Percentiles rank a stretch among this genome's conserved stretches.
phyloP scores from a whole-genome alignment of 495 filamentous ascomycete genomes.

The Delitschia confertaspora region DNA sequence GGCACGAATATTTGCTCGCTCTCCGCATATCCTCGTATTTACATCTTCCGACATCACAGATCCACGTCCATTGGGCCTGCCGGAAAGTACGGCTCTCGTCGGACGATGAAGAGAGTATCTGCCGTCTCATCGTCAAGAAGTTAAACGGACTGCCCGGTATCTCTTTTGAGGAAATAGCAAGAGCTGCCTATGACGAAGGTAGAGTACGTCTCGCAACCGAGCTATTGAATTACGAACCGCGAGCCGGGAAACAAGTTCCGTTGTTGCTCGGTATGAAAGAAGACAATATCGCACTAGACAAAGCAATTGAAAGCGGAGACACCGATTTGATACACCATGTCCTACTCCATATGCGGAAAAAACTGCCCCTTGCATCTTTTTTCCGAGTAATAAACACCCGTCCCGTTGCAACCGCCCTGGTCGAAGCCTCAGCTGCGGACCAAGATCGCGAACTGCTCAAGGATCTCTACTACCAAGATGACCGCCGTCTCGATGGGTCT shows the following conservation, averaged over 20 bases:
- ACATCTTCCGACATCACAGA: conserved; percentile 73
- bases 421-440: conserved; percentile 69
- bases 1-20: conserved; percentile 85
- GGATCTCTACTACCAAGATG: conserved; percentile 96
- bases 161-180: conserved; percentile 88
- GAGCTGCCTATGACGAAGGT: conserved; percentile 93
- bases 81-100: conserved; percentile 82
- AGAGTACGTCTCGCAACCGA: conserved; percentile 77
- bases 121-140: conserved; percentile 76
- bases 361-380: conserved; percentile 80
- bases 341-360: conserved; percentile 79
- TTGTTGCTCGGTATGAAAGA: conserved; percentile 93
- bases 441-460: conserved; percentile 80
- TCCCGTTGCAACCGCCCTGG: conserved; percentile 78
- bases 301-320: conserved; percentile 92
- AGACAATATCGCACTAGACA: conserved; percentile 90
- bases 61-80: conserved; percentile 94
- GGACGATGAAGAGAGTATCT: conserved; percentile 81
- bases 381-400: conserved; percentile 85
- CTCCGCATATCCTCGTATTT: conserved; percentile 84
- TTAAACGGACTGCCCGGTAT: conserved; percentile 80
- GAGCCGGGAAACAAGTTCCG: conserved; percentile 90
- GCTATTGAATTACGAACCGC: conserved; percentile 83
- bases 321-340: conserved; percentile 87
- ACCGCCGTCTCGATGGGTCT: conserved; percentile 80